These are phyloP conservation scores for Exophiala sideris DNA, from an alignment of 2,329 filamentous ascomycete species.

Conservation along the genomic window DNA sequence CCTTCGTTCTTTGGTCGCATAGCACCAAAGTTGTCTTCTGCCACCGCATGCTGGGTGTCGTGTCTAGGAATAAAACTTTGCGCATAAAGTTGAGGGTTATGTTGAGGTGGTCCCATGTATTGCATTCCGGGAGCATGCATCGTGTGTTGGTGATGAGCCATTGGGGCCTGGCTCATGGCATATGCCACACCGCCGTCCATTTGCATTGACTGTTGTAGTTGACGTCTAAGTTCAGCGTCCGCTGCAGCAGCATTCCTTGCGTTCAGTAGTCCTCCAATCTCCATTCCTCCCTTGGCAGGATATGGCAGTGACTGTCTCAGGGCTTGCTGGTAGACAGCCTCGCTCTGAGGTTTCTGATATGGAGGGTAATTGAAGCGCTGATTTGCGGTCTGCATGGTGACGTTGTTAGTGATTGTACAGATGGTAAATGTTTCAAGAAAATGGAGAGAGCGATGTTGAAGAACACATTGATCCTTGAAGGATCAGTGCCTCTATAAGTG, in stretches of 20 bases:
- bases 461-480: conserved; percentile 22
- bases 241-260: conserved; percentile 46
- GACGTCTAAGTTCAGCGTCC: conserved; percentile 43
- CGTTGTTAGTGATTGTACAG: conserved; percentile 15
- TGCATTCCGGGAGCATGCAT: conserved; percentile 51
- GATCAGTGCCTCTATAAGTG: conserved; percentile 21
- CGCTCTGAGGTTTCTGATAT: conserved; percentile 15
- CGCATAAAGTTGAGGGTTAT: conserved; percentile 50
- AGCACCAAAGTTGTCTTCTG: conserved; percentile 41
- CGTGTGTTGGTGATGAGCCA: conserved; percentile 48
- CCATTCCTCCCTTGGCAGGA: conserved; percentile 38
- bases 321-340: conserved; percentile 16
- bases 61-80: conserved; percentile 36
- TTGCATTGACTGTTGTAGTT: conserved; percentile 43
- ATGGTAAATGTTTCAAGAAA: conserved; percentile 5
- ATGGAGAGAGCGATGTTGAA: conserved; percentile 12
- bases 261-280: conserved; percentile 53
- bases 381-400: conserved; percentile 25
- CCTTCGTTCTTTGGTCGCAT: conserved; percentile 44
- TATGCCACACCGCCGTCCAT: conserved; percentile 46
- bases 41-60: conserved; percentile 32
- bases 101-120: conserved; percentile 54
- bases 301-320: conserved; percentile 12
- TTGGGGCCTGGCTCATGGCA: conserved; percentile 52
- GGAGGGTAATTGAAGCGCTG: conserved; percentile 16